phyloP scores from a whole-genome alignment of 2,329 filamentous ascomycete genomes.

The Biscogniauxia sp. region DNA sequence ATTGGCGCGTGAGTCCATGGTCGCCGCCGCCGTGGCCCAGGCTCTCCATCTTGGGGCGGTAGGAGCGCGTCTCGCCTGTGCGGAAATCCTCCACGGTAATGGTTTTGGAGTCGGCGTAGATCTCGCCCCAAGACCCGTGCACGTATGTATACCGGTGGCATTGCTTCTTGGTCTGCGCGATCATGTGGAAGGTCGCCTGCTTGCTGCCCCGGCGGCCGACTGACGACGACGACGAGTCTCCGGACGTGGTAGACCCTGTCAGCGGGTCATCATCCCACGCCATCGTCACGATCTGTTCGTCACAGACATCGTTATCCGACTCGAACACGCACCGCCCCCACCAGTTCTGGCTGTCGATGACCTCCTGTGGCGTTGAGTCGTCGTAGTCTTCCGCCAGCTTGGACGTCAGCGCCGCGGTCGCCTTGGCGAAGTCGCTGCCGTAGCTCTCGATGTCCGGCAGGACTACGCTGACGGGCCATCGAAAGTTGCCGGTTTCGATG shows the following conservation, averaged over 20 bases:
- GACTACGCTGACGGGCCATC: conserved; percentile 88
- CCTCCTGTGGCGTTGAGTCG: conserved; percentile 43
- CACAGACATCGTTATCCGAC: conserved; percentile 86
- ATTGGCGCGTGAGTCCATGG: conserved; percentile 75
- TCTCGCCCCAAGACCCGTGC: conserved; percentile 83
- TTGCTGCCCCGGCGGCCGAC: conserved; percentile 62
- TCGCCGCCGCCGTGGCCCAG: conserved; percentile 74
- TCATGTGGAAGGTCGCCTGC: conserved; percentile 90
- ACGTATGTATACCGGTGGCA: conserved; percentile 83
- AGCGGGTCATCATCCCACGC: conserved; percentile 74
- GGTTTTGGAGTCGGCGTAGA: conserved; percentile 75
- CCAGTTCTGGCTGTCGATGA: conserved; percentile 62
- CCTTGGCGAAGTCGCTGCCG: conserved; percentile 40
- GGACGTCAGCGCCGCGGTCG: conserved; percentile 36
- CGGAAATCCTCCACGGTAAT: conserved; percentile 76
- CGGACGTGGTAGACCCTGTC: conserved; percentile 2
- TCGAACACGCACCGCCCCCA: conserved; percentile 97
- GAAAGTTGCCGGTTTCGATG: conserved; percentile 62
- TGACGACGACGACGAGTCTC: conserved; percentile 14
- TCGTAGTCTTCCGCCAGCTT: conserved; percentile 51
- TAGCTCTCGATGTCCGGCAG: conserved; percentile 87
- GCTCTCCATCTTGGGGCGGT: conserved; percentile 59
- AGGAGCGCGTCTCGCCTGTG: conserved; percentile 51
- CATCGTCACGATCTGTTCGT: conserved; percentile 88
- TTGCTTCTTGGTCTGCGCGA: conserved; percentile 81